Percentiles rank a stretch among this genome's conserved stretches.
phyloP scores from a whole-genome alignment of 2,329 filamentous ascomycete genomes.

The Thielaviopsis cerberus region DNA sequence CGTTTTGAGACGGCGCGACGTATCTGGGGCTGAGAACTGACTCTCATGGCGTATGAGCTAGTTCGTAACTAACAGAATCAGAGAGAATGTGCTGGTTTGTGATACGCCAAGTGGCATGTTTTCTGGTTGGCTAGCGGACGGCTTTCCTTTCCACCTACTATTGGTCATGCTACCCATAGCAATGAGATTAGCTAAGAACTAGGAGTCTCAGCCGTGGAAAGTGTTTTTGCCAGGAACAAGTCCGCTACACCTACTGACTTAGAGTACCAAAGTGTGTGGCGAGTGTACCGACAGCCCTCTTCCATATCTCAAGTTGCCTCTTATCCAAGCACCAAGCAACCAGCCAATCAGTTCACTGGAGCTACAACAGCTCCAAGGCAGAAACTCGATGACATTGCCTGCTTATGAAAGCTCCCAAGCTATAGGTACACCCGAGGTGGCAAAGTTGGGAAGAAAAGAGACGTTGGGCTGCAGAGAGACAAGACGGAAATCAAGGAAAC shows the following conservation, averaged over 20 bases:
- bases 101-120: not conserved
- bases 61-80: not conserved
- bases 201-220: not conserved
- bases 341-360: too few species aligned
- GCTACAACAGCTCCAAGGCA: too few species aligned
- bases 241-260: not conserved
- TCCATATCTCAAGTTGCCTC: too few species aligned
- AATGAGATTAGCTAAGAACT: not conserved
- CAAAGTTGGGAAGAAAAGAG: not conserved
- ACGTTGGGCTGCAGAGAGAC: not conserved
- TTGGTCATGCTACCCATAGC: not conserved
- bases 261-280: not conserved
- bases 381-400: too few species aligned
- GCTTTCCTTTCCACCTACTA: not conserved
- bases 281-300: too few species aligned
- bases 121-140: not conserved
- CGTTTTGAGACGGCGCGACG: not conserved
- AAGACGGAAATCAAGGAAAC: too few species aligned
- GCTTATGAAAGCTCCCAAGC: too few species aligned
- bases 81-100: not conserved
- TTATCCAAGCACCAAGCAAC: too few species aligned
- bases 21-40: not conserved
- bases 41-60: not conserved
- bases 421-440: too few species aligned
- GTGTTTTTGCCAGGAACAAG: not conserved